A percentile compares a stretch with the other conserved stretches of the same genome.
Evolutionary conservation across 2,329 filamentous ascomycete genomes (phyloP).

Genomic region (Aschersonia sp.): DNA sequence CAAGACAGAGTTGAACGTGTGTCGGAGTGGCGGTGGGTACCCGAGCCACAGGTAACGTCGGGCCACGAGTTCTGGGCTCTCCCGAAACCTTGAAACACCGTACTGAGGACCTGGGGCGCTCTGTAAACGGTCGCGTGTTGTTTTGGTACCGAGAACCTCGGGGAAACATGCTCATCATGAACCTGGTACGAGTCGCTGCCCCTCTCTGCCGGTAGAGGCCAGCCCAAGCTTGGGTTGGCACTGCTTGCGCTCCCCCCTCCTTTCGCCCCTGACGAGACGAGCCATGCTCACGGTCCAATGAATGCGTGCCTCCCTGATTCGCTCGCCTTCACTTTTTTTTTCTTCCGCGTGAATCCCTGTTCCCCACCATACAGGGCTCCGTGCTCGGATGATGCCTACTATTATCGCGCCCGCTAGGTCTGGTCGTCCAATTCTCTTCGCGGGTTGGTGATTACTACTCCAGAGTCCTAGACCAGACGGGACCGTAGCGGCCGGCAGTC

Average conservation of each 20-base stretch:
- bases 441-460: background rate
- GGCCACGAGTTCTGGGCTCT: background rate
- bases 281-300: background rate
- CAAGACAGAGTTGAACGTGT: background rate
- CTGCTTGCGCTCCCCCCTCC: background rate
- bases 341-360: background rate
- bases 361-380: background rate
- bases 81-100: slow-evolving; percentile 2
- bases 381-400: slow-evolving; percentile 1
- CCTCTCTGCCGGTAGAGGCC: too few species aligned
- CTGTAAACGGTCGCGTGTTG: background rate
- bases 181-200: too few species aligned
- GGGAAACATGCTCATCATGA: background rate
- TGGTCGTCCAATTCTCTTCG: background rate
- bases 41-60: background rate
- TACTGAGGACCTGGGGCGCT: background rate
- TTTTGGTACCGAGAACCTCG: background rate
- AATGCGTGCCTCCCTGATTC: background rate
- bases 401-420: slow-evolving; percentile 1
- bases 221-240: background rate
- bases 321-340: background rate
- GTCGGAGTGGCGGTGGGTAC: background rate
- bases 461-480: background rate
- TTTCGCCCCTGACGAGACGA: slow-evolving; percentile 2
- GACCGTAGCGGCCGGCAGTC: background rate